Percentiles rank a stretch among this genome's conserved stretches.
These are phyloP conservation scores for Nasturtium officinale DNA, from an alignment of 345 rosid genomes.

Conservation along the genomic window DNA sequence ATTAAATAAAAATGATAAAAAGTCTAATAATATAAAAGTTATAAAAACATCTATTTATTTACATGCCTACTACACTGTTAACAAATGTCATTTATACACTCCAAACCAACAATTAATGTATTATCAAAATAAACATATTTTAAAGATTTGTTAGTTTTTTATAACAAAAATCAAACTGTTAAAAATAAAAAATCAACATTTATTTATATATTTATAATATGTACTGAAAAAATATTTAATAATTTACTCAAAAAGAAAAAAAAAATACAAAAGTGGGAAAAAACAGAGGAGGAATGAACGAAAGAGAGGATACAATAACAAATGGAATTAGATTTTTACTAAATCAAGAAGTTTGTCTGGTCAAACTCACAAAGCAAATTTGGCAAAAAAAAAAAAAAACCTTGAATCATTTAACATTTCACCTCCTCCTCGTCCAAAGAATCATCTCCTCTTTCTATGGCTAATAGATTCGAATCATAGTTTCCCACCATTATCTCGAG, in stretches of 20 bases:
- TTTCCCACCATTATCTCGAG: constrained; percentile 31
- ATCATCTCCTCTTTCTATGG: neutral
- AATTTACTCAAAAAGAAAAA: neutral
- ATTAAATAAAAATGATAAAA: neutral
- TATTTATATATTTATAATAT: too few species aligned
- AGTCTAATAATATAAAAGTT: too few species aligned
- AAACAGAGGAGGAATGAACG: neutral
- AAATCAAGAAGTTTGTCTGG: constrained; percentile 18
- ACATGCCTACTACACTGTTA: neutral
- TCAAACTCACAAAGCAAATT: constrained; percentile 18
- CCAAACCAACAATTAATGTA: neutral
- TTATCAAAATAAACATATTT: neutral
- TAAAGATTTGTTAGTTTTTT: neutral
- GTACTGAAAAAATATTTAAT: neutral
- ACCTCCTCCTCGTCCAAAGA: neutral
- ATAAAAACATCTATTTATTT: too few species aligned
- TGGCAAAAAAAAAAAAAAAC: neutral
- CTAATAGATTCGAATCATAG: constrained; percentile 25
- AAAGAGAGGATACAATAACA: neutral
- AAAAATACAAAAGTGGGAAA: neutral
- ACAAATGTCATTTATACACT: neutral
- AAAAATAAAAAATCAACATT: neutral
- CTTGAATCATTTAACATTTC: constrained; percentile 15
- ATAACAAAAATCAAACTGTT: neutral
- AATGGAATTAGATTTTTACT: constrained; percentile 22